Evolutionary conservation across 129 eudicot species (phyloP).

Genomic region (Flaveria trinervia): DNA sequence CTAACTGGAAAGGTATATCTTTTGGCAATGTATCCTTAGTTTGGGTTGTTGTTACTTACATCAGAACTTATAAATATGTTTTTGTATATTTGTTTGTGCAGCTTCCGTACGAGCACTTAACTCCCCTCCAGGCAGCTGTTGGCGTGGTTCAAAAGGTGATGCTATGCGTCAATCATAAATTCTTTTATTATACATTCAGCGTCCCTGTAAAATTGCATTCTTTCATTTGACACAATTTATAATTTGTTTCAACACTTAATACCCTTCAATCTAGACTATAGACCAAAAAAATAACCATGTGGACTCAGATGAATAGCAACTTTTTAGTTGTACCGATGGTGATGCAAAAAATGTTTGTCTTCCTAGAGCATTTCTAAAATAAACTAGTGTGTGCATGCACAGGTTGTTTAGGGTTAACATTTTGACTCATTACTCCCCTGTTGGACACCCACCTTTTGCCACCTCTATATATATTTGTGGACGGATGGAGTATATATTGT

Average conservation of each 20-base stretch:
- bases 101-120: constrained; percentile 91
- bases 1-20: constrained; percentile 84
- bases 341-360: background rate
- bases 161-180: background rate
- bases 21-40: background rate
- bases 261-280: background rate
- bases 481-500: background rate
- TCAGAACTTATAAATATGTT: background rate
- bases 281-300: background rate
- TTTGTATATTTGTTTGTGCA: constrained; percentile 34
- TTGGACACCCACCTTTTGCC: background rate
- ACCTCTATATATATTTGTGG: background rate
- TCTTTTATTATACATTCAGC: background rate
- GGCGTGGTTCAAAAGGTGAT: constrained; percentile 97
- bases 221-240: background rate
- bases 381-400: background rate
- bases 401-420: background rate
- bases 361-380: background rate
- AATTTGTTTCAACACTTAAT: background rate
- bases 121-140: constrained; percentile 94
- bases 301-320: background rate
- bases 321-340: background rate
- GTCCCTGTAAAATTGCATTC: background rate
- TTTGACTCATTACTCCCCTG: background rate
- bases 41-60: background rate